Conservation (phyloP, 441 rosid genomes). For the Populus trichocarpa region DNA sequence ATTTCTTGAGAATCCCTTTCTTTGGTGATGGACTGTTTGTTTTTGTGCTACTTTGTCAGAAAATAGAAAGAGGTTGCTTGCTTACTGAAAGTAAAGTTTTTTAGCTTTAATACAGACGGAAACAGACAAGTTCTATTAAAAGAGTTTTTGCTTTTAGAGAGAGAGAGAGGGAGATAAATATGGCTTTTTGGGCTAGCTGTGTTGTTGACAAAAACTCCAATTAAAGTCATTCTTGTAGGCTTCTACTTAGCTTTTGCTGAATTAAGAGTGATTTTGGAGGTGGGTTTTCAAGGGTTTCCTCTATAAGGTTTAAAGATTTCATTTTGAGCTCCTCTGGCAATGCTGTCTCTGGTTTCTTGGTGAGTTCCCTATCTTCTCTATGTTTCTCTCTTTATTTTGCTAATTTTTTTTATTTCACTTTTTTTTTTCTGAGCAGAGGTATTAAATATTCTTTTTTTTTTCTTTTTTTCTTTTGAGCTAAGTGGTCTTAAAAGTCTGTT, state of each 20-base stretch:
- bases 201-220: slow-evolving; percentile 27
- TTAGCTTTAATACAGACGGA: slow-evolving; percentile 21
- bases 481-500: neutral
- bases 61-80: neutral
- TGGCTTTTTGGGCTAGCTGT: slow-evolving; percentile 25
- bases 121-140: slow-evolving; percentile 24
- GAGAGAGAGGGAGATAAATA: slow-evolving; percentile 5
- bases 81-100: slow-evolving; percentile 15
- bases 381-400: neutral
- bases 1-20: neutral
- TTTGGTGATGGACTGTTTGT: neutral
- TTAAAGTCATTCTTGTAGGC: slow-evolving; percentile 27
- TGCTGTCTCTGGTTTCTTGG: slow-evolving; percentile 42
- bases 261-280: slow-evolving; percentile 31
- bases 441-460: neutral
- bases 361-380: slow-evolving; percentile 23
- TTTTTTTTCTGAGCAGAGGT: neutral
- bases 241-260: slow-evolving; percentile 23
- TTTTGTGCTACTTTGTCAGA: neutral
- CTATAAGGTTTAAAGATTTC: slow-evolving; percentile 20
- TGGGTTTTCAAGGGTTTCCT: slow-evolving; percentile 26
- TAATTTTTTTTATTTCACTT: neutral
- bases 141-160: slow-evolving; percentile 23
- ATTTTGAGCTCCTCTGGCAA: slow-evolving; percentile 29
- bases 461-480: neutral